Conservation (phyloP, 2,329 filamentous ascomycete genomes). For the Dactylella cylindrospora region DNA sequence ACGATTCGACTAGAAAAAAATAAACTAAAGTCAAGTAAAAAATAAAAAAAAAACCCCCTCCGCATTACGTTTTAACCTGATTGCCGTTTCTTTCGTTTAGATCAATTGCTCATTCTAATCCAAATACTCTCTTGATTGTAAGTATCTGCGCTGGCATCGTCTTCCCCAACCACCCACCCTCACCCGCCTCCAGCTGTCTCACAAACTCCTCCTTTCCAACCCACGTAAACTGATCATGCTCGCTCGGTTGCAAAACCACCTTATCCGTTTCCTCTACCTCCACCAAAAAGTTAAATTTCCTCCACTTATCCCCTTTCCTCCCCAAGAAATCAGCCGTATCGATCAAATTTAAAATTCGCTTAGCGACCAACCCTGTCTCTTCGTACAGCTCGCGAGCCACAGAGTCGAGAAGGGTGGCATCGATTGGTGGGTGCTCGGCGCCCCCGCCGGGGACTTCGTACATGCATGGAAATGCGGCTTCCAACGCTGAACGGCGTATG, state of each 20-base stretch:
- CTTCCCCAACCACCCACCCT: slow-evolving; percentile 21
- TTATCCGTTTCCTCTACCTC: slow-evolving; percentile 43
- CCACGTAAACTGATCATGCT: slow-evolving; percentile 46
- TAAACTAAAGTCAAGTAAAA: no score
- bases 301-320: slow-evolving; percentile 31
- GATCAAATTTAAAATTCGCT: slow-evolving; percentile 54
- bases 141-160: slow-evolving; percentile 22
- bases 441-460: slow-evolving; percentile 61
- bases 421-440: slow-evolving; percentile 53
- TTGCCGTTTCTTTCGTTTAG: no score
- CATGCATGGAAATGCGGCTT: slow-evolving; percentile 51
- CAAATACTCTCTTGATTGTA: no score
- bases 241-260: slow-evolving; percentile 39
- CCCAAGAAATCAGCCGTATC: slow-evolving; percentile 46
- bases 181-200: slow-evolving; percentile 9
- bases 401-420: slow-evolving; percentile 57
- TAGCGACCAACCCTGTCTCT: slow-evolving; percentile 57
- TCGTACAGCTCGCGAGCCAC: slow-evolving; percentile 58
- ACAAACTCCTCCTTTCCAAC: slow-evolving; percentile 28
- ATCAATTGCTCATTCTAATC: no score
- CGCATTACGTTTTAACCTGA: no score
- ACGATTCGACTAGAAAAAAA: no score
- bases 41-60: no score
- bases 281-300: slow-evolving; percentile 47
- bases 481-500: slow-evolving; percentile 54